phyloP scores from a whole-genome alignment of 495 filamentous ascomycete species.

The Aspergillus bertholletiae region DNA sequence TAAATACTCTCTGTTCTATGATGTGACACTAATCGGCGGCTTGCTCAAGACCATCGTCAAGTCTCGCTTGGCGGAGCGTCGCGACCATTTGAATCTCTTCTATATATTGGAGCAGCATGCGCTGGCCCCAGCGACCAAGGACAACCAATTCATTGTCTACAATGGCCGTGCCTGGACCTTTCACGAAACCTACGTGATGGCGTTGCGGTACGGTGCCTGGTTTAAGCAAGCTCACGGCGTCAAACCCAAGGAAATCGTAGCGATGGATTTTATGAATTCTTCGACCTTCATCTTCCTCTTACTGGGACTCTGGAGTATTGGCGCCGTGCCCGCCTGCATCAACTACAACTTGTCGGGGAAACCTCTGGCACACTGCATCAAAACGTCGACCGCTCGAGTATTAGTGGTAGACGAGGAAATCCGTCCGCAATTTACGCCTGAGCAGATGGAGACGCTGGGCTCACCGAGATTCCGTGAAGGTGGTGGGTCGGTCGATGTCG shows the following conservation, averaged over 20 bases:
- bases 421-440: conserved; percentile 42
- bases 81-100: conserved; percentile 69
- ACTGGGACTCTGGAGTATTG: conserved; percentile 84
- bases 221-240: conserved; percentile 68
- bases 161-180: conserved; percentile 76
- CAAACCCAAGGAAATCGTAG: conserved; percentile 76
- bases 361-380: conserved; percentile 75
- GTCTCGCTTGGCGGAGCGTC: conserved; percentile 40
- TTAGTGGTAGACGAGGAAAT: conserved; percentile 74
- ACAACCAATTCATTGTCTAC: conserved; percentile 66
- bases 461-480: conserved; percentile 42
- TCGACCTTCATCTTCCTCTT: conserved; percentile 79
- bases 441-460: conserved; percentile 41
- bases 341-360: conserved; percentile 86
- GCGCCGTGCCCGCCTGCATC: conserved; percentile 86
- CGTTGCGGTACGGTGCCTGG: conserved; percentile 79
- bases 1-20: conserved; percentile 62
- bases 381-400: conserved; percentile 63
- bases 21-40: conserved; percentile 52
- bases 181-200: conserved; percentile 71
- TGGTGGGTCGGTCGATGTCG: conserved; percentile 54
- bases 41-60: conserved; percentile 41
- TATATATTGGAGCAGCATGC: conserved; percentile 74
- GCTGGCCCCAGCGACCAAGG: conserved; percentile 48
- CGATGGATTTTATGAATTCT: conserved; percentile 85